Evolutionary conservation across 192 early-diverging fungal species (phyloP), one percentile per base, ranked within the genome.

Genomic region (Funneliformis mosseae): DNA sequence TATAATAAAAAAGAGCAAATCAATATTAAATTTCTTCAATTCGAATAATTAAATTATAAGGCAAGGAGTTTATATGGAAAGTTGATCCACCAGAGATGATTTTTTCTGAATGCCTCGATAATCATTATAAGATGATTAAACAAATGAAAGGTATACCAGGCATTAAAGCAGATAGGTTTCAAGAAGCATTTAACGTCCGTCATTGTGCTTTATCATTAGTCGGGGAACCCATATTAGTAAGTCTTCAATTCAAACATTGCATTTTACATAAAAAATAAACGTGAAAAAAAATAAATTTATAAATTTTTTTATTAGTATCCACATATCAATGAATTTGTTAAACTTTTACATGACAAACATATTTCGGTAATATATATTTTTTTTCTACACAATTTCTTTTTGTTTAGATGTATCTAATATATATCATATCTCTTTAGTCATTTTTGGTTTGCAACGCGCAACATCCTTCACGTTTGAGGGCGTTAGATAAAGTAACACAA

Each of bases 361-460:
- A 91, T 94, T 60, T 92, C 91, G 50, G 50, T 55, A 55, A 55
- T 2, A 3, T 33, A n/a, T 33, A 55, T 55, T 21, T 55, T 21
- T 55, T 50, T 16, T n/a, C n/a, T 16, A 7, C 16, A 21, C 16
- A 18, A 55, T 7, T 55, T 50, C 48, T 50, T 55, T 14, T 21
- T 11, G 18, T 55, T 55, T 5, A 50, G 3, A 50, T 18, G 21
- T 45, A 9, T 4, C 43, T 10, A 55, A 50, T 5, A 50, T 18
- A 50, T 48, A 48, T 14, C 16, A 55, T n/a, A n/a, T 33, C 3
- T 33, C 33, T 33, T 33, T 33, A 55, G 0, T 91, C 92, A 0
- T 94, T 94, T 86, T 76, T 94, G 74, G 93, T 94, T 5, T 93
- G 92, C 25, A 94, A 94, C 76, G 92, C 92, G 28, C 93, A 94